Evolutionary conservation across 2,329 filamentous ascomycete genomes (phyloP), one percentile per base, ranked within the genome.

Genomic region (Calonectria pauciramosa): DNA sequence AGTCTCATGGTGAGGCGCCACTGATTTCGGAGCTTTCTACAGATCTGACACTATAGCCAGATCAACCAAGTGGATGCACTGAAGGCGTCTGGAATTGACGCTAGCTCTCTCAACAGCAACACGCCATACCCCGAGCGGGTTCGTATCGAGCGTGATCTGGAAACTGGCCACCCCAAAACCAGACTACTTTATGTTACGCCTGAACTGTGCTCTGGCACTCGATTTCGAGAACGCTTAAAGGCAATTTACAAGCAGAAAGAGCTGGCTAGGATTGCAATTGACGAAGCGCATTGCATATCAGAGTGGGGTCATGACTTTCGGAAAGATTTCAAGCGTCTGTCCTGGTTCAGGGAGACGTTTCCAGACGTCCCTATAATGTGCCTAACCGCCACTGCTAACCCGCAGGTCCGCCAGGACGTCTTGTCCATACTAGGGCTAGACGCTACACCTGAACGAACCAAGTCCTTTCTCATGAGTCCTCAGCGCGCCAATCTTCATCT

Each of bases 251-350:
- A 92, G 73, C 96, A 98, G 83, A 91, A 91, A 72, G 95, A 98
- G 85, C 90, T 99, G n/a, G 93, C 94, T 13, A 92, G 96, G 18
- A 92, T 99, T 76, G 96, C 94, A 63, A 93, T 99, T 72, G 96
- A 99, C 82, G 96, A 99, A 86, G 96, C 96, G 2, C 96, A 99
- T 84, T 99, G 96, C 84, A 98, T 99, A 79, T 98, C 95, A 30
- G 96, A 98, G 92, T 98, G 96, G 96, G 96, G 96, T 2, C 96
- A 99, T 83, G 96, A 99, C 84, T 99, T 99, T 83, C 94, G 96
- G n/a, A 94, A 93, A 44, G 94, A 96, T 72, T 99, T 98, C 85
- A 96, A 97, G 82, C 91, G 94, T 26, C 89, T 99, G 9, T 93
- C 91, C 2, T 98, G 95, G 92, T 97, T 99, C 87, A 93, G 94